Percentiles rank a stretch among this genome's conserved stretches.
Evolutionary conservation across 352 stramenopile species (phyloP).

Genomic region (Phytopythium ostracodes): DNA sequence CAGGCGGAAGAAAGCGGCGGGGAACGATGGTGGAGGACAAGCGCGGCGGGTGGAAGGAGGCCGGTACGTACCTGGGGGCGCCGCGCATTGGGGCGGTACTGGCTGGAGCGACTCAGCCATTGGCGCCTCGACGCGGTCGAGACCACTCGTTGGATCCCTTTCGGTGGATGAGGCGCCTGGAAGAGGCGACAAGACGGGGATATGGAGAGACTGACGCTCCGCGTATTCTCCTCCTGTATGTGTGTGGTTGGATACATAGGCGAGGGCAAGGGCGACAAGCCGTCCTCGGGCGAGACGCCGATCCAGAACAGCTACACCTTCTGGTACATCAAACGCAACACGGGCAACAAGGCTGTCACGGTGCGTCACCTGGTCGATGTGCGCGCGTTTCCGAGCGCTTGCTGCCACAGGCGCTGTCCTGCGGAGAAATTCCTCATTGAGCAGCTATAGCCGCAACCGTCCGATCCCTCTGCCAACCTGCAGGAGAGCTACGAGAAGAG

Average conservation of each 20-base stretch:
- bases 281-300: slow-evolving; percentile 38
- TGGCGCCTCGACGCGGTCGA: background rate
- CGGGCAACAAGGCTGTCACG: slow-evolving; percentile 67
- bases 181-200: background rate
- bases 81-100: background rate
- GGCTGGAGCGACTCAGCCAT: background rate
- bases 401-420: background rate
- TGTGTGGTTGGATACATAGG: slow-evolving; percentile 6
- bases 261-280: slow-evolving; percentile 23
- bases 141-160: no score
- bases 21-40: slow-evolving; percentile 48
- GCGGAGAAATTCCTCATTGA: slow-evolving; percentile 10
- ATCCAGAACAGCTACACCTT: slow-evolving; percentile 91
- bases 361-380: slow-evolving; percentile 19
- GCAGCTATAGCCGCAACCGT: slow-evolving; percentile 5
- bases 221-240: no score
- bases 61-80: slow-evolving; percentile 8
- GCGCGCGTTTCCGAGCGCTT: no score
- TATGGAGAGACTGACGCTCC: background rate
- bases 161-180: background rate
- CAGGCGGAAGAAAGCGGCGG: background rate
- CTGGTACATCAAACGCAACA: slow-evolving; percentile 88
- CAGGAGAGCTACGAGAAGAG: slow-evolving; percentile 93
- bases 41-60: slow-evolving; percentile 25
- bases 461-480: background rate